These are phyloP conservation scores for Limtongia smithiae DNA, from an alignment of 805 yeast genomes.

Conservation along the genomic window DNA sequence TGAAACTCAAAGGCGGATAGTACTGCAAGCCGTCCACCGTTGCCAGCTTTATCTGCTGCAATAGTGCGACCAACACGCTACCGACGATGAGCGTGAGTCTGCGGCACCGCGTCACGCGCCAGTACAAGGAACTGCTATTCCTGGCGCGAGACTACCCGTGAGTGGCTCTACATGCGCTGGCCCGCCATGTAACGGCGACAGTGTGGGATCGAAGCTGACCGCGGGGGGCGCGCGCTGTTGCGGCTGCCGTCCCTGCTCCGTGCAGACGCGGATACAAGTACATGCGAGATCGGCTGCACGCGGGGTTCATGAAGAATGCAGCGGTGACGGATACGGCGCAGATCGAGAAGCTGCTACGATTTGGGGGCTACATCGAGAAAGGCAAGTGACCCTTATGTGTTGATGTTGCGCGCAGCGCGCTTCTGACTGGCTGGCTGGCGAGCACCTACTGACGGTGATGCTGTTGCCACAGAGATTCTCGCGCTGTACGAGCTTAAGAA, in stretches of 20 bases:
- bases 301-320: constrained; percentile 35
- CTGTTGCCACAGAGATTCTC: constrained; percentile 37
- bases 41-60: no score
- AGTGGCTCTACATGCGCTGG: constrained; percentile 8
- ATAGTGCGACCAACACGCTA: neutral
- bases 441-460: no score
- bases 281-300: constrained; percentile 33
- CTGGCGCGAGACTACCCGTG: constrained; percentile 42
- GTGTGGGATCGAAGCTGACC: no score
- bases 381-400: constrained; percentile 4
- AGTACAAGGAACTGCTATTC: constrained; percentile 40
- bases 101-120: constrained; percentile 14
- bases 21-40: no score
- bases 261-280: constrained; percentile 35
- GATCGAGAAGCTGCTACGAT: constrained; percentile 35
- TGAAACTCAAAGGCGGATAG: no score
- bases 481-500: constrained; percentile 39
- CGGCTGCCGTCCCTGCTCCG: no score
- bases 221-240: no score
- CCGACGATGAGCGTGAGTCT: constrained; percentile 1
- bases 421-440: no score
- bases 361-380: constrained; percentile 40
- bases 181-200: no score
- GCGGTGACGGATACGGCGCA: constrained; percentile 30
- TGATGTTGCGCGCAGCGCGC: no score